phyloP scores from a whole-genome alignment of 768 basidiomycete genomes.

The Rickenella mellea region DNA sequence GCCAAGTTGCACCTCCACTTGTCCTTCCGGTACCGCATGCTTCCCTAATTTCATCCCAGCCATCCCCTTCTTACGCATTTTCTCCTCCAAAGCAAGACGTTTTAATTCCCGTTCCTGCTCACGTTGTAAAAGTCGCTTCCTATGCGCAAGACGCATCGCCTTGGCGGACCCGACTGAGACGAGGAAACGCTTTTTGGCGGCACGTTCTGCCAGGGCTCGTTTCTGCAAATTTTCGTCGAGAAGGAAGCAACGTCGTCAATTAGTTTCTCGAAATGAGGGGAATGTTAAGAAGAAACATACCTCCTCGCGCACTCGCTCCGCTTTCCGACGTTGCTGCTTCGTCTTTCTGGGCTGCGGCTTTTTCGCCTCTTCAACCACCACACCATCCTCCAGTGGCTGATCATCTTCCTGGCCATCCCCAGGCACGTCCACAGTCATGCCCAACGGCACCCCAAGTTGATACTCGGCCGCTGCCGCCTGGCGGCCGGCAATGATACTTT shows the following conservation, averaged over 20 bases:
- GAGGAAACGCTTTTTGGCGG: conserved; percentile 49
- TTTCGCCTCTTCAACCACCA: conserved; percentile 24
- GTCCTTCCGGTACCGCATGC: conserved; percentile 58
- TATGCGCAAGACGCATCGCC: conserved; percentile 34
- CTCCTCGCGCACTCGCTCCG: conserved; percentile 52
- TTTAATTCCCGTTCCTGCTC: conserved; percentile 28
- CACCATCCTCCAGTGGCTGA: conserved; percentile 18
- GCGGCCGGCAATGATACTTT: conserved; percentile 44
- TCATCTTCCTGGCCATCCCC: conserved; percentile 28
- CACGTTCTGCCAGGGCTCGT: conserved; percentile 50
- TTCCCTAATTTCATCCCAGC: conserved; percentile 73
- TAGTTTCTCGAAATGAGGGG: background rate
- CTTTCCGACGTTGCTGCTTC: conserved; percentile 60
- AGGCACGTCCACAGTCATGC: conserved; percentile 55
- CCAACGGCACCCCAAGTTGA: conserved; percentile 34
- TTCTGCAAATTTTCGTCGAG: conserved; percentile 31
- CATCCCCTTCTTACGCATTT: conserved; percentile 49
- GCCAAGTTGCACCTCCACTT: conserved; percentile 79
- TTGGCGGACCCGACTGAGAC: conserved; percentile 50
- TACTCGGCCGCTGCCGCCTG: conserved; percentile 19
- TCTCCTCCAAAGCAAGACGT: conserved; percentile 34
- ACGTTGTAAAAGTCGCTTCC: conserved; percentile 27
- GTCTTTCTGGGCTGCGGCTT: conserved; percentile 43
- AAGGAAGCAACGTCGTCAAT: background rate
- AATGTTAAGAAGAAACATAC: conserved; percentile 25